Percentiles rank a stretch among this genome's conserved stretches.
Evolutionary conservation across 495 filamentous ascomycete species (phyloP).

Genomic region (Tuber magnatum): DNA sequence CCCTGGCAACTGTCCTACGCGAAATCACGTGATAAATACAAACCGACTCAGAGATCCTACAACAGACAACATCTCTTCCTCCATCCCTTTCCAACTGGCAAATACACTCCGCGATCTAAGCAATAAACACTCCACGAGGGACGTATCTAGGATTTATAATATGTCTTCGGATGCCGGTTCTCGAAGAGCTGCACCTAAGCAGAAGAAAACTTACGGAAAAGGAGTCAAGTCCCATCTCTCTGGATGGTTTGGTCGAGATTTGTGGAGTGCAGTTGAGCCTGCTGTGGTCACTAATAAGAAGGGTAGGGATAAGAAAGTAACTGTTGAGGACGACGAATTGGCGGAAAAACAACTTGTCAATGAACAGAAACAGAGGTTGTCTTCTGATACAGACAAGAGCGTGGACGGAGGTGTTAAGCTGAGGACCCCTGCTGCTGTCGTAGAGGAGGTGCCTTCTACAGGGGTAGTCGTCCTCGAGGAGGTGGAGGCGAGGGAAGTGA

Average conservation of each 20-base stretch:
- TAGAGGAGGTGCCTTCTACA: not conserved
- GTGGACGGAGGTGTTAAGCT: conserved; percentile 5
- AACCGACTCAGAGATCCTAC: conserved; percentile 12
- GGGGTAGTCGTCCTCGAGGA: not conserved
- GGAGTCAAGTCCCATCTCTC: conserved; percentile 36
- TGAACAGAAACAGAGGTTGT: conserved; percentile 15
- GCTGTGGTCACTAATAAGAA: conserved; percentile 6
- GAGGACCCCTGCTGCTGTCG: not conserved
- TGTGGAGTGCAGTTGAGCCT: conserved; percentile 33
- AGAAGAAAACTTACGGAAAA: conserved; percentile 38
- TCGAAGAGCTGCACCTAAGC: conserved; percentile 19
- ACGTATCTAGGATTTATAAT: not conserved
- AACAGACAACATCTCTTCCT: conserved; percentile 7
- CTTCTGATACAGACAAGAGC: conserved; percentile 5
- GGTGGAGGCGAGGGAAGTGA: conserved; percentile 7
- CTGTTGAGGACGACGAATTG: conserved; percentile 16
- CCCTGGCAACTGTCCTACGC: conserved; percentile 16
- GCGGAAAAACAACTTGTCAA: conserved; percentile 20
- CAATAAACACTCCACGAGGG: not conserved
- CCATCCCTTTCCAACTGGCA: conserved; percentile 5
- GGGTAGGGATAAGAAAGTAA: conserved; percentile 8
- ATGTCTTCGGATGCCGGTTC: conserved; percentile 20
- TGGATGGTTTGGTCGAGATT: conserved; percentile 32
- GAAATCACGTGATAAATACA: conserved; percentile 22
- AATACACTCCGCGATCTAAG: not conserved